A percentile compares a stretch with the other conserved stretches of the same genome.
Conservation (phyloP, 306 rosid genomes). For the Trifolium fragiferum region DNA sequence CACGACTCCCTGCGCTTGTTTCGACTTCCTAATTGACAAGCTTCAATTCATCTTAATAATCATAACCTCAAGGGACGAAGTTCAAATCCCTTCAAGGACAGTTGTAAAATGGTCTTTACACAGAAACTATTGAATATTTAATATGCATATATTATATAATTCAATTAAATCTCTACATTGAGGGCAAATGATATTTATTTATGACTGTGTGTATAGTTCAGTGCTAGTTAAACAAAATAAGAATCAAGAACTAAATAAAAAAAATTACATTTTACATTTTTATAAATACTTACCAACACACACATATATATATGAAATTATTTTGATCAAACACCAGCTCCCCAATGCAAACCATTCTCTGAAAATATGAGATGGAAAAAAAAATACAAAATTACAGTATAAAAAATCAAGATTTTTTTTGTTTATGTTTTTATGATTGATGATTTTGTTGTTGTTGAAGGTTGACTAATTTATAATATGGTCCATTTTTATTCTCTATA, state of each 20-base stretch:
- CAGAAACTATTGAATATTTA: too few relatives aligned
- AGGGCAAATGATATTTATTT: too few relatives aligned
- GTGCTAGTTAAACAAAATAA: neutral
- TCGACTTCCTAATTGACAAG: too few relatives aligned
- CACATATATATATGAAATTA: constrained; percentile 31
- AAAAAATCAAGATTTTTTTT: constrained; percentile 40
- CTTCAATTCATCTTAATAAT: too few relatives aligned
- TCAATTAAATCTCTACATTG: neutral
- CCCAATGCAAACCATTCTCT: constrained; percentile 43
- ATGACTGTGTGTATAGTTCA: neutral
- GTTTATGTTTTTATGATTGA: constrained; percentile 36
- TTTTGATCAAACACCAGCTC: constrained; percentile 34
- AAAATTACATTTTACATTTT: constrained; percentile 35
- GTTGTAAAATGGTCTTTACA: too few relatives aligned
- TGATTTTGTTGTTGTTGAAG: constrained; percentile 94
- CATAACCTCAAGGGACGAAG: too few relatives aligned
- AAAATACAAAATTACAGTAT: constrained; percentile 39
- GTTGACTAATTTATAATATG: constrained; percentile 83
- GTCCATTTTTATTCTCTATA: constrained; percentile 72
- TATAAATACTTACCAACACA: constrained; percentile 31
- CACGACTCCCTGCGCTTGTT: too few relatives aligned
- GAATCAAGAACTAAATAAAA: constrained; percentile 28
- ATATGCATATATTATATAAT: too few relatives aligned
- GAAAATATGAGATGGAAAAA: constrained; percentile 9
- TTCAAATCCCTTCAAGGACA: too few relatives aligned